Conservation (phyloP, 805 yeast species). For the Candida palmyrensis region DNA sequence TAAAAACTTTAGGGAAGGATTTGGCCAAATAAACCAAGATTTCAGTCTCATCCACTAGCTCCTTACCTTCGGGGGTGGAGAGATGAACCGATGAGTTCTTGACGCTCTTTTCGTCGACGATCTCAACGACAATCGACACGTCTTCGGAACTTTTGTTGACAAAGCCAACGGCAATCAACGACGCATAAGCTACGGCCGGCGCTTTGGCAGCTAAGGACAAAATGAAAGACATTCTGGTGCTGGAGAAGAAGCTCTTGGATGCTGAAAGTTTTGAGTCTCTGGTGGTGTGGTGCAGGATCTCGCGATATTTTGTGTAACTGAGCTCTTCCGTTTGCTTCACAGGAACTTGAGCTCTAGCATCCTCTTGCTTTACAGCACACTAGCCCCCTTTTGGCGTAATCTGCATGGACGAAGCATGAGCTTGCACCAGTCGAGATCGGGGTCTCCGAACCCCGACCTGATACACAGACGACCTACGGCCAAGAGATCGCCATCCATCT, state of each 20-base stretch:
- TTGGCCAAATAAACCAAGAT: conserved; percentile 47
- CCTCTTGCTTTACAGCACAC: no score
- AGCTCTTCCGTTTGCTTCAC: no score
- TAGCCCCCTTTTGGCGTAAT: neutral
- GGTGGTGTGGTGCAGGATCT: no score
- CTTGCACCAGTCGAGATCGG: conserved; percentile 1
- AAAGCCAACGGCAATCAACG: conserved; percentile 71
- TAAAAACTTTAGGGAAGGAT: conserved; percentile 44
- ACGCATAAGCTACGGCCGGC: conserved; percentile 72
- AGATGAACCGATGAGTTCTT: conserved; percentile 44
- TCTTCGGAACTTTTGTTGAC: conserved; percentile 49
- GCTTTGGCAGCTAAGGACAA: conserved; percentile 83
- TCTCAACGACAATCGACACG: conserved; percentile 52
- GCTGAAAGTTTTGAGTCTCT: neutral
- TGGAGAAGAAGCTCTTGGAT: neutral
- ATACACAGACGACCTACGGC: conserved; percentile 49
- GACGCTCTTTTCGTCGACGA: conserved; percentile 61
- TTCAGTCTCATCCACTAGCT: conserved; percentile 37
- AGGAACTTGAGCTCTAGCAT: no score
- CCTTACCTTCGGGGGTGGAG: conserved; percentile 36
- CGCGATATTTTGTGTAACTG: neutral
- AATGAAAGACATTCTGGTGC: conserved; percentile 35
- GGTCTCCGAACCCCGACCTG: conserved; percentile 3
- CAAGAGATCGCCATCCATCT: conserved; percentile 85
- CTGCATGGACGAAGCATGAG: neutral